Evolutionary conservation across 495 filamentous ascomycete genomes (phyloP).

Genomic region (Saxispiralis lemnorum): DNA sequence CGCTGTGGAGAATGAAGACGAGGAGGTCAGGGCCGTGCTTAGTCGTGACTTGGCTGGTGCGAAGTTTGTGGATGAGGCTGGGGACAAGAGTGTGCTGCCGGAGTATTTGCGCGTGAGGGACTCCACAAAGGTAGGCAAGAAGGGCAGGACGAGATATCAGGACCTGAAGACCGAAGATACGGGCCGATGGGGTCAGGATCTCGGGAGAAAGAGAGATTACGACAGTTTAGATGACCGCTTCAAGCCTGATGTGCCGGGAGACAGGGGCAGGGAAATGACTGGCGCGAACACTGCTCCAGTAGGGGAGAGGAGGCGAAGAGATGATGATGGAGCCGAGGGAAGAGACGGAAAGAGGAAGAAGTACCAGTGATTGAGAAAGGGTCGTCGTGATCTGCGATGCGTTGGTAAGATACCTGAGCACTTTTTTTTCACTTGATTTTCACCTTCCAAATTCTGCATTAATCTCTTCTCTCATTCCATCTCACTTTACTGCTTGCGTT

Average conservation of each 20-base stretch:
- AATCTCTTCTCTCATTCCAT: too few relatives aligned
- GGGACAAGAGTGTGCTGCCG: conserved; percentile 63
- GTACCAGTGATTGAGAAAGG: conserved; percentile 11
- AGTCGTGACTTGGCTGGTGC: conserved; percentile 66
- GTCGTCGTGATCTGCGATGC: conserved; percentile 1
- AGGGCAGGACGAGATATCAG: conserved; percentile 74
- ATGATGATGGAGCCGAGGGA: conserved; percentile 18
- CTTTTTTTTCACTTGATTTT: too few relatives aligned
- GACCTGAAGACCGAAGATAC: conserved; percentile 89
- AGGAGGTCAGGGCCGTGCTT: conserved; percentile 53
- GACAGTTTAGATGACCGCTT: conserved; percentile 25
- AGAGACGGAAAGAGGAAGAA: conserved; percentile 9
- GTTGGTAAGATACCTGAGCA: conserved; percentile 1
- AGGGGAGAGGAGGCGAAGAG: conserved; percentile 36
- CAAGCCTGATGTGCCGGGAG: conserved; percentile 17
- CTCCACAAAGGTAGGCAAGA: conserved; percentile 82
- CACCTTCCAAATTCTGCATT: too few relatives aligned
- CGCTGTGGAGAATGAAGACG: conserved; percentile 58
- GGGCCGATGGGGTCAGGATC: conserved; percentile 51
- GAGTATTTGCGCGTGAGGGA: conserved; percentile 88
- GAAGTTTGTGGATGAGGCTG: conserved; percentile 59
- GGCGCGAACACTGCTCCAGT: conserved; percentile 45
- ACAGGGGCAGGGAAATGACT: conserved; percentile 20
- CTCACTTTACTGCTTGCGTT: too few relatives aligned
- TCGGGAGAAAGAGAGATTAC: conserved; percentile 29